Percentiles rank a stretch among this genome's conserved stretches.
phyloP scores from a whole-genome alignment of 2,329 filamentous ascomycete genomes.

The Stemphylium beticola region DNA sequence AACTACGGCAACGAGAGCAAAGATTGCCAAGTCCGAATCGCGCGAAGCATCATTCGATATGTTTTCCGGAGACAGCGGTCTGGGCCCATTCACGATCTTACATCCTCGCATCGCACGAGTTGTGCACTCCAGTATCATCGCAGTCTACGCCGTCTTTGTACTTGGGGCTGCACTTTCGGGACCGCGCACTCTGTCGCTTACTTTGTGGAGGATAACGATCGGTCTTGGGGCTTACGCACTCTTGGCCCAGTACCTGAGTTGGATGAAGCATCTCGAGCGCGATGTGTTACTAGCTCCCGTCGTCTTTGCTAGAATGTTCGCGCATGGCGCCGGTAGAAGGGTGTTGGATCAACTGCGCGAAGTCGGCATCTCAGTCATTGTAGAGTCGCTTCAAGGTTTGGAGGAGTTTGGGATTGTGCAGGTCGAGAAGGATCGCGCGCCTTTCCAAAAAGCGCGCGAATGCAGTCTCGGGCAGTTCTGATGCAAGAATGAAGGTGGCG shows the following conservation, averaged over 20 bases:
- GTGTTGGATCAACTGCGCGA: neutral
- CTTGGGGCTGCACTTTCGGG: neutral
- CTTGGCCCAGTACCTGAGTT: neutral
- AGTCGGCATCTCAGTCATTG: too few relatives aligned
- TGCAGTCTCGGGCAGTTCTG: too few relatives aligned
- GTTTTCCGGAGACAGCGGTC: neutral
- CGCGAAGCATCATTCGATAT: too few relatives aligned
- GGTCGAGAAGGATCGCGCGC: too few relatives aligned
- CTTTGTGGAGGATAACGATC: conserved; percentile 5
- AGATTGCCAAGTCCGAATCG: too few relatives aligned
- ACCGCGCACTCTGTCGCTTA: neutral
- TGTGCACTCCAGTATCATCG: neutral
- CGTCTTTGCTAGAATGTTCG: neutral
- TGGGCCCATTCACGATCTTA: neutral
- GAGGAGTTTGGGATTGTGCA: too few relatives aligned
- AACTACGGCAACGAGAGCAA: too few relatives aligned
- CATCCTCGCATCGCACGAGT: neutral
- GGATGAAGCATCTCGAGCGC: neutral
- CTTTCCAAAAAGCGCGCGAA: too few relatives aligned
- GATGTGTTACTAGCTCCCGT: conserved; percentile 8
- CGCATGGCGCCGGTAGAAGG: conserved; percentile 48
- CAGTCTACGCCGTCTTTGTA: neutral
- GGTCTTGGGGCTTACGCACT: neutral
- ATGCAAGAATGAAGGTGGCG: too few relatives aligned
- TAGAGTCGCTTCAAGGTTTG: too few relatives aligned